Evolutionary conservation across 176 grass and related monocot species (phyloP), one percentile per base, ranked within the genome.

Genomic region (Phoenix roebelenii): DNA sequence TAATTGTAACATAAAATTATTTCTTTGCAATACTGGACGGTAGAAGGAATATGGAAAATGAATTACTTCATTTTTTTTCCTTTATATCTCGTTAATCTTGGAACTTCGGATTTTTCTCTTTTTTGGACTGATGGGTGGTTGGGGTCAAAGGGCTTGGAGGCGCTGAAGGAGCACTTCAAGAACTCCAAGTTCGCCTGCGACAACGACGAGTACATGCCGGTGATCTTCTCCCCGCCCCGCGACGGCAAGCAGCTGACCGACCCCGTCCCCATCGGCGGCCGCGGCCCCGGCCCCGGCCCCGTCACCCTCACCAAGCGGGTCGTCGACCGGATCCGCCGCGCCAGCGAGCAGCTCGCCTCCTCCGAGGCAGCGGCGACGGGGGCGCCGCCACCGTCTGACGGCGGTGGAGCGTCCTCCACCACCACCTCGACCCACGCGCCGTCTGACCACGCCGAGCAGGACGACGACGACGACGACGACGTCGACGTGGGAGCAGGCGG

Each of bases 161-260:
- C 84, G 52, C 78, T 98, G 2, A 89, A 92, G 76, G 94, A 98
- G 59, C 94, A 98, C 66, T 98, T 98, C 82, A 98, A 82, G 82
- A 98, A 89, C 74, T 92, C 94, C 18, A 98, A 93, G 59, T 98
- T 98, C 73, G 84, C 88, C 12, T 98, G 94, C 69, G 94, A 98
- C 67, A 85, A 81, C 65, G 94, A 98, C 32, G 88, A 98, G 79
- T 98, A 98, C 66, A 86, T 98, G 54, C 94, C 94, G 0, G 88
- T 98, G 57, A 71, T 72, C 6, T 98, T 98, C 79, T 64, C 82
- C 15, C 94, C 94, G 54, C 79, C 94, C 16, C 94, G 94, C 24
- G 94, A 98, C 64, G 94, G 94, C 7, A 85, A 67, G 79, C 63
- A 81, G 52, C 81, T 85, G 6, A 89, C 88, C 9, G 88, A 93